A percentile compares a stretch with the other conserved stretches of the same genome.
Evolutionary conservation across 2,329 filamentous ascomycete genomes (phyloP).

Genomic region (Incumbomyces delicatus): DNA sequence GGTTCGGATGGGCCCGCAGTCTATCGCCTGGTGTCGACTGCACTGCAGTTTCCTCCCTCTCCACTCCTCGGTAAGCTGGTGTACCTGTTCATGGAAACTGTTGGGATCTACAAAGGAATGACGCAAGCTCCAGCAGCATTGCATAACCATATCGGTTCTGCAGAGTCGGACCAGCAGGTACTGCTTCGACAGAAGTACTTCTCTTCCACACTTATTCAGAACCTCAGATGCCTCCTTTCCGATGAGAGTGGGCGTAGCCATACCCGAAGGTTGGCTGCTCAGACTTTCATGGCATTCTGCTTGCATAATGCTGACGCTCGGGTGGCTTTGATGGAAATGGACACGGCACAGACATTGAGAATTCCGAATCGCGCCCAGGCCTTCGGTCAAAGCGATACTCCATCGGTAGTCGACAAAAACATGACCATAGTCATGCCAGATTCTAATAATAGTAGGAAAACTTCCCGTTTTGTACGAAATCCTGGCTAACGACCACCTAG

Average conservation of each 20-base stretch:
- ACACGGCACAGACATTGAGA: neutral
- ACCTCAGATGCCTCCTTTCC: neutral
- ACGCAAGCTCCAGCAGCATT: neutral
- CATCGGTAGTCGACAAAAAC: neutral
- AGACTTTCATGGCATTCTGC: neutral
- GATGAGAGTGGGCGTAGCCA: neutral
- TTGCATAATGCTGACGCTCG: neutral
- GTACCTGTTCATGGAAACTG: slow-evolving; percentile 12
- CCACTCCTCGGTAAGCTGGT: slow-evolving; percentile 11
- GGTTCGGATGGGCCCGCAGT: slow-evolving; percentile 12
- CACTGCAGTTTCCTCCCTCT: slow-evolving; percentile 13
- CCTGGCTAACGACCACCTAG: neutral
- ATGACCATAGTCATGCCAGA: neutral
- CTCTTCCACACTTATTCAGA: neutral
- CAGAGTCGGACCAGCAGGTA: neutral
- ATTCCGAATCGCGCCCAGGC: neutral
- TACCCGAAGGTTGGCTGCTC: neutral
- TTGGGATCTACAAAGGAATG: neutral
- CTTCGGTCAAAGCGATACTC: neutral
- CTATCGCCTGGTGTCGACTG: slow-evolving; percentile 10
- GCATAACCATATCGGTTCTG: neutral
- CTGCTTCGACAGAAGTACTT: neutral
- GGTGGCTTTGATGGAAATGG: neutral
- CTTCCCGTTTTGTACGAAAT: neutral
- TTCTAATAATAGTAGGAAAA: neutral